Base-by-base conservation (phyloP, 179 eudicot species). In the Heliamphora pulchella region DNA sequence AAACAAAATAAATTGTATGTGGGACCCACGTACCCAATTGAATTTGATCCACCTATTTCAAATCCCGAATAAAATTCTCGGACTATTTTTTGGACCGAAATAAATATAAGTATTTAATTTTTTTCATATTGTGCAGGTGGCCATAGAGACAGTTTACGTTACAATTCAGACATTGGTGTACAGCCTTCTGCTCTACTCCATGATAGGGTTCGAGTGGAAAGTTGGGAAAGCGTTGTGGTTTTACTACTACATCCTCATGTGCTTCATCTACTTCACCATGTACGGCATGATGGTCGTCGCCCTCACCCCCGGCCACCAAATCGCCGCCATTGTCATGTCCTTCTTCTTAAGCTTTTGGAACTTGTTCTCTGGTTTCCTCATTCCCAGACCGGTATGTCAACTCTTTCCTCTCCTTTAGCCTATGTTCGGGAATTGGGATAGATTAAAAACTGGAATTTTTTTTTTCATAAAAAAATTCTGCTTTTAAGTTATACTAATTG, bases 211-310 rank as follows among this genome's bases (percentile, higher is more conserved):
- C 50, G 89, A 93, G 72, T 91, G 97, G 98, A 80, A 77, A 0
- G 71, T 77, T 8, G 73, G 1, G 11, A 90, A 88, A 74, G 83
- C 87, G 82, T 80, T 86, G 48, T 90, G 84, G 79, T 89, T 89
- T 86, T 93, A 85, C 86, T 94, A 85, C 87, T 93, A 76, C 88
- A 84, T 93, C 44, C 46, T 70, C 74, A 70, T 82, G 51, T 41
- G 72, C 72, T 68, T 68, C 15, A 31, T 10, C 78, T 91, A 86
- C 87, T 90, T 87, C 85, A 79, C 92, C 2, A 47, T 89, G 88
- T 94, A 87, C 4, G 97, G 98, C 1, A 93, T 93, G 98, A 93
- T 92, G 97, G 88, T 91, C 71, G 87, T 95, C 22, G 90, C 98
- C 2, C 75, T 93, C 47, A 95, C 97, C 10, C 98, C 97, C 1